Conservation (phyloP, 306 rosid genomes). For the Casuarina glauca region DNA sequence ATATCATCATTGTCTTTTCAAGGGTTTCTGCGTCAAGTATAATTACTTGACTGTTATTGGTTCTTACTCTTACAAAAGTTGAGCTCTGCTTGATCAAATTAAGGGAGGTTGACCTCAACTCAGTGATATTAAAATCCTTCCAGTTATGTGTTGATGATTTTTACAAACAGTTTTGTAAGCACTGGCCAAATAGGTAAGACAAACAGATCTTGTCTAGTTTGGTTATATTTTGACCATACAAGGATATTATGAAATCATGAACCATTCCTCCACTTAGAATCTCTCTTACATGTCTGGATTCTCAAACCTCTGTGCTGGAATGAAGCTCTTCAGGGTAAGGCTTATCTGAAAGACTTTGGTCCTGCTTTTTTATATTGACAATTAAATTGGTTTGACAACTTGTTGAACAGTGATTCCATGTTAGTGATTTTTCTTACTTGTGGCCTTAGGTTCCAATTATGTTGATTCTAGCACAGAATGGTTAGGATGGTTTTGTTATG, state of each 20-base stretch:
- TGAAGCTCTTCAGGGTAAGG: no score
- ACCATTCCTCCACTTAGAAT: no score
- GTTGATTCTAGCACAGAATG: neutral
- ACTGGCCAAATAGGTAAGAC: neutral
- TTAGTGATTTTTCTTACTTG: neutral
- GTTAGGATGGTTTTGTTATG: neutral
- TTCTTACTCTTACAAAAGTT: neutral
- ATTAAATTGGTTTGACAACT: neutral
- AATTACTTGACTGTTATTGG: neutral
- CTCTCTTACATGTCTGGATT: no score
- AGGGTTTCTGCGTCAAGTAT: conserved; percentile 1
- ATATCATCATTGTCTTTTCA: neutral
- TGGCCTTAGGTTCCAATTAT: neutral
- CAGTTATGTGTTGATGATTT: neutral
- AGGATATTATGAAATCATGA: no score
- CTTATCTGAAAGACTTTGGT: no score
- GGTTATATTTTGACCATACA: no score
- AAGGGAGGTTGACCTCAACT: neutral
- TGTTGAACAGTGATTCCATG: neutral
- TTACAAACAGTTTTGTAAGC: neutral
- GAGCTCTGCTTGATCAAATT: neutral
- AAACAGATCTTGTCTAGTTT: neutral
- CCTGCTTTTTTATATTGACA: no score
- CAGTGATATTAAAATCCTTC: neutral
- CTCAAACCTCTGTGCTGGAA: neutral